These are phyloP conservation scores for Ailanthus altissimus DNA, from an alignment of 345 rosid genomes.

Conservation along the genomic window DNA sequence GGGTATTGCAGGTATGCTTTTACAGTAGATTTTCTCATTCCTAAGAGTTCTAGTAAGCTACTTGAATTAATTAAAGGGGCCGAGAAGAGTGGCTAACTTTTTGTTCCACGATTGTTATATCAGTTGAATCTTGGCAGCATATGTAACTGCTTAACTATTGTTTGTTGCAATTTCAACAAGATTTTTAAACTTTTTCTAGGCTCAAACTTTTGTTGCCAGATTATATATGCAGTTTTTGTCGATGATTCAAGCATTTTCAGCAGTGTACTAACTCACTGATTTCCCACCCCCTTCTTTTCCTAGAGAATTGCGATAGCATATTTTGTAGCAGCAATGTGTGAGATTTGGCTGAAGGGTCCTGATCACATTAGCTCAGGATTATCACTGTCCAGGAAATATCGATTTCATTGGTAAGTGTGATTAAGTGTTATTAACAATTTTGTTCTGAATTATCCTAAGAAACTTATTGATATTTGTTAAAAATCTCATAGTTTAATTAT, in stretches of 20 bases:
- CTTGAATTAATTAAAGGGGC: not conserved
- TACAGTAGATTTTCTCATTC: not conserved
- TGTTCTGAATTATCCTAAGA: not conserved
- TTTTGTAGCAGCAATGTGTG: slow-evolving; percentile 67
- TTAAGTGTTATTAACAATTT: not conserved
- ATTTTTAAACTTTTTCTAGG: not conserved
- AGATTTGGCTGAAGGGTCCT: slow-evolving; percentile 77
- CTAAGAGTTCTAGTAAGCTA: not conserved
- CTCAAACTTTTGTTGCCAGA: not conserved
- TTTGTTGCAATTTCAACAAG: not conserved
- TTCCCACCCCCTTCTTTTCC: slow-evolving; percentile 9
- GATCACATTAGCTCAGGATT: slow-evolving; percentile 44
- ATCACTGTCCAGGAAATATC: slow-evolving; percentile 52
- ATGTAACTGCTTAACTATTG: not conserved
- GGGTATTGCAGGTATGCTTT: slow-evolving; percentile 70
- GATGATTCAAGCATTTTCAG: not conserved
- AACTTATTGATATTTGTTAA: not conserved
- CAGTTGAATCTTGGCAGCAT: not conserved
- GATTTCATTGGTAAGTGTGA: slow-evolving; percentile 57
- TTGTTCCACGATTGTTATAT: not conserved
- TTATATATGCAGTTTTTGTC: not conserved
- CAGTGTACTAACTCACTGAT: slow-evolving; percentile 3
- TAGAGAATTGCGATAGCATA: slow-evolving; percentile 85
- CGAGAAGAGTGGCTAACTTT: not conserved
- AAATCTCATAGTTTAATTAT: not conserved